Evolutionary conservation across 2,329 filamentous ascomycete species (phyloP), one percentile per base, ranked within the genome.

Genomic region (Fusarium circinatum): DNA sequence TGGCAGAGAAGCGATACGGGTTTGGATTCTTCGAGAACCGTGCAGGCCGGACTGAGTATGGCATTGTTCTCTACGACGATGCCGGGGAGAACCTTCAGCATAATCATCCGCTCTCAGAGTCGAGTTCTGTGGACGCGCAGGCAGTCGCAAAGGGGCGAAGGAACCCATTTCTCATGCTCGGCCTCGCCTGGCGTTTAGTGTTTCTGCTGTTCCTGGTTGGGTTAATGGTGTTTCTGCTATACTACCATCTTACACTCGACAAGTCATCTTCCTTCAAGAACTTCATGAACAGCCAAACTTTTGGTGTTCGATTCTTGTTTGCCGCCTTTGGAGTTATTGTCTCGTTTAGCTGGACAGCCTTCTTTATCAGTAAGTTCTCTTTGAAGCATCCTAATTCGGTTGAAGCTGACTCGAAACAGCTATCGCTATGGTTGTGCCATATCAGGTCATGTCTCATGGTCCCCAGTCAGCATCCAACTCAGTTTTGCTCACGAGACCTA

Each of bases 371-470:
- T 78, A 52, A 34, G 14, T 34, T 34, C 8, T 34, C 32, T 34
- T 9, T 34, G 32, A 34, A 15, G 14, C 32, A 34, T 17, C 32
- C 32, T 34, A 17, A 34, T 34, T 34, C 32, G 32, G 32, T 34
- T 34, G 14, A 17, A 34, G 14, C 32, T 34, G 32, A 71, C 49
- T 11, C 6, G 24, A 15, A 24, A 8, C 20, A 87, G 86, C 84
- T 59, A 81, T 87, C 51, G 83, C 85, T 14, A 83, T 83, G 58
- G 80, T 86, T 42, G 82, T 82, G 20, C 86, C 86, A 3, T 87
- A 84, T 70, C 80, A 82, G 28, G 79, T 84, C 47, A 83, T 88
- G 72, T 74, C 78, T 6, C 51, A 74, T 5, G 80, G 76, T 8
- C 80, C 83, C 5, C 47, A 82, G 81, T 67, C 76, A 3, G 79